Conservation (phyloP, 2,329 filamentous ascomycete species). For the Gaeumannomyces tritici region DNA sequence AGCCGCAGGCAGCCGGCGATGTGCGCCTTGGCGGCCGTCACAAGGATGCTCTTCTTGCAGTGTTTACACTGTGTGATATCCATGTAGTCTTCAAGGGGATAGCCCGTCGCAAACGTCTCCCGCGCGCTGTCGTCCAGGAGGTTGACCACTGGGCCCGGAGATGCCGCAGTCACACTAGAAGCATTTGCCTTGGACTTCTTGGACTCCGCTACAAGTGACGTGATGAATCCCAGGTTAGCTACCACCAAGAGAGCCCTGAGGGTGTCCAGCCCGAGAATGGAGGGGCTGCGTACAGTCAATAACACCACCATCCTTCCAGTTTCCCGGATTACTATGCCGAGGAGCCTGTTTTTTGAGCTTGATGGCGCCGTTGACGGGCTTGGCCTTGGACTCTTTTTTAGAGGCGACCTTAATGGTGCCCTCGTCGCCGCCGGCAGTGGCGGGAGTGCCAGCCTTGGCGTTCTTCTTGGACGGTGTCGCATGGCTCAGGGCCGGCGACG, state of each 20-base stretch:
- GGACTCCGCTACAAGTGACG: not conserved
- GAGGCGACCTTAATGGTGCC: slow-evolving; percentile 54
- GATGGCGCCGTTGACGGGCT: slow-evolving; percentile 33
- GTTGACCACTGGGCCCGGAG: slow-evolving; percentile 49
- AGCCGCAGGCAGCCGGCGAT: slow-evolving; percentile 75
- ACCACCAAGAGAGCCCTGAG: not conserved
- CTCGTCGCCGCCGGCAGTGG: slow-evolving; percentile 33
- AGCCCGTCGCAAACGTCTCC: slow-evolving; percentile 71
- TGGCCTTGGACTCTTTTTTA: slow-evolving; percentile 38
- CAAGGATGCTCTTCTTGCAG: slow-evolving; percentile 82
- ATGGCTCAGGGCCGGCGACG: slow-evolving; percentile 9
- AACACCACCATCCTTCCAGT: slow-evolving; percentile 60
- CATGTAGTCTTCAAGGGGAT: slow-evolving; percentile 69
- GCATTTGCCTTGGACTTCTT: slow-evolving; percentile 42
- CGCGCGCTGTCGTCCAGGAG: slow-evolving; percentile 67
- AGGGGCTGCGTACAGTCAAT: slow-evolving; percentile 43
- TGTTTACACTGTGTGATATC: slow-evolving; percentile 85
- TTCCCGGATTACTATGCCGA: slow-evolving; percentile 57
- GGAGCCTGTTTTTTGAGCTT: slow-evolving; percentile 55
- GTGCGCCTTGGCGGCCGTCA: slow-evolving; percentile 65
- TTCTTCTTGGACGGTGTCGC: slow-evolving; percentile 25
- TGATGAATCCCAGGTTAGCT: not conserved
- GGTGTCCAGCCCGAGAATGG: not conserved
- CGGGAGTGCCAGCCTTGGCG: slow-evolving; percentile 19
- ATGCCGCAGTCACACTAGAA: slow-evolving; percentile 29